Conservation (phyloP, 495 filamentous ascomycete species). For the Friedmanniomyces simplex region DNA sequence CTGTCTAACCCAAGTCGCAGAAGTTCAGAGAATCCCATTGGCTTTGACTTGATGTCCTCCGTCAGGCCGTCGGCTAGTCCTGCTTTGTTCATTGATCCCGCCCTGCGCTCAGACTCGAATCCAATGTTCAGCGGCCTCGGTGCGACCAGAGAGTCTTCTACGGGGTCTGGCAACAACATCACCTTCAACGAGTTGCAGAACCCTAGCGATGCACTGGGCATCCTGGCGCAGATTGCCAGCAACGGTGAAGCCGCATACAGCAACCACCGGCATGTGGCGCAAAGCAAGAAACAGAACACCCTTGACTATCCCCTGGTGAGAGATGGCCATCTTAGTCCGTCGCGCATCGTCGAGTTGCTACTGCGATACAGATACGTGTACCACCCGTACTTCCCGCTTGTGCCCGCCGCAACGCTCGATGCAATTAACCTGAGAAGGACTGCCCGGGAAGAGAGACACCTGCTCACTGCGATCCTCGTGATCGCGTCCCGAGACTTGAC, state of each 20-base stretch:
- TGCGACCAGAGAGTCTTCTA: conserved; percentile 22
- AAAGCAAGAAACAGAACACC: conserved; percentile 7
- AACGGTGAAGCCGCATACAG: conserved; percentile 18
- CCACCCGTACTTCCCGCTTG: conserved; percentile 54
- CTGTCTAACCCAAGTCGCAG: background rate
- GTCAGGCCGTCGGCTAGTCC: conserved; percentile 4
- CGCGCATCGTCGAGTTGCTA: conserved; percentile 42
- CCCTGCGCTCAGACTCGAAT: background rate
- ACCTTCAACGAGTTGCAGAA: conserved; percentile 37
- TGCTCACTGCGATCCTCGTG: conserved; percentile 52
- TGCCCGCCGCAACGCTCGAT: conserved; percentile 45
- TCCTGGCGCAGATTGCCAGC: conserved; percentile 39
- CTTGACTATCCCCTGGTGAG: conserved; percentile 43
- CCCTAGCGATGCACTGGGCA: conserved; percentile 38
- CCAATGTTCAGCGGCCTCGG: conserved; percentile 22
- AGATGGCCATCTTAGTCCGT: conserved; percentile 38
- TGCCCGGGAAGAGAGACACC: conserved; percentile 41
- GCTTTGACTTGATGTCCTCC: background rate
- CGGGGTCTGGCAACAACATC: conserved; percentile 29
- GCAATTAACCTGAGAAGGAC: conserved; percentile 39
- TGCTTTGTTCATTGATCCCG: conserved; percentile 15
- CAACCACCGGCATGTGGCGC: background rate
- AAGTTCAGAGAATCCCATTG: background rate
- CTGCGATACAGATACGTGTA: conserved; percentile 45
- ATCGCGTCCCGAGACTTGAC: conserved; percentile 53